These are phyloP conservation scores for Pseudovirgaria hyperparasitica DNA, from an alignment of 2,329 filamentous ascomycete species.

Conservation along the genomic window DNA sequence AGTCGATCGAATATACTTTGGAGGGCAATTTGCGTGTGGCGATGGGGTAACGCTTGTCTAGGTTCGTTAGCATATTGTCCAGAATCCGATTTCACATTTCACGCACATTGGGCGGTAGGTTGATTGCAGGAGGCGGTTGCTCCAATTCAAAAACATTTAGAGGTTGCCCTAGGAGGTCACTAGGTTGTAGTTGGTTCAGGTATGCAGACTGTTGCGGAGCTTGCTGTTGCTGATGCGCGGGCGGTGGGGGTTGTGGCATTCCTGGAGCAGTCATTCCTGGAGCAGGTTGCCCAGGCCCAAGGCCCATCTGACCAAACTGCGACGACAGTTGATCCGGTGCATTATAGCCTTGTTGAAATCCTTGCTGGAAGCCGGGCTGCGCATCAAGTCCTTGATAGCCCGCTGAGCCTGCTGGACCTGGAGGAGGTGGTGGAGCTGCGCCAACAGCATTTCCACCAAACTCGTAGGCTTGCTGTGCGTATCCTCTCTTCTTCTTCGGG, in stretches of 20 bases:
- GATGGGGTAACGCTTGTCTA: slow-evolving; percentile 86
- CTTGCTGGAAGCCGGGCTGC: slow-evolving; percentile 19
- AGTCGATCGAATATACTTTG: slow-evolving; percentile 91
- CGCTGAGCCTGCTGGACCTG: slow-evolving; percentile 38
- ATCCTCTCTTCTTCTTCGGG: slow-evolving; percentile 85
- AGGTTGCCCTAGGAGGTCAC: slow-evolving; percentile 81
- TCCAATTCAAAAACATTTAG: slow-evolving; percentile 92
- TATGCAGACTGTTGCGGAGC: slow-evolving; percentile 13
- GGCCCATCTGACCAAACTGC: slow-evolving; percentile 69
- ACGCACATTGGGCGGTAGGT: slow-evolving; percentile 83
- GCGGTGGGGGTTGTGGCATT: slow-evolving; percentile 20
- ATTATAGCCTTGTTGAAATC: slow-evolving; percentile 15
- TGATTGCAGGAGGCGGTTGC: slow-evolving; percentile 77
- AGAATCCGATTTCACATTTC: background rate
- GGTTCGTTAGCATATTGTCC: slow-evolving; percentile 24
- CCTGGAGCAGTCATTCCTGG: slow-evolving; percentile 18
- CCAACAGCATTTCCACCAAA: slow-evolving; percentile 75
- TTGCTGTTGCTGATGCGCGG: slow-evolving; percentile 14
- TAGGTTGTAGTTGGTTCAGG: slow-evolving; percentile 83
- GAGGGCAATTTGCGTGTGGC: slow-evolving; percentile 76
- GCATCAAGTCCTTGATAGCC: slow-evolving; percentile 38
- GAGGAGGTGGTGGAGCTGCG: slow-evolving; percentile 32
- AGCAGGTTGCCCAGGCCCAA: slow-evolving; percentile 41
- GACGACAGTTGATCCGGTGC: slow-evolving; percentile 59
- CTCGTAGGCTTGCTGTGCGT: slow-evolving; percentile 89